Percentiles rank a stretch among this genome's conserved stretches.
Evolutionary conservation across 441 rosid species (phyloP).

Genomic region (Isatis lusitanica): DNA sequence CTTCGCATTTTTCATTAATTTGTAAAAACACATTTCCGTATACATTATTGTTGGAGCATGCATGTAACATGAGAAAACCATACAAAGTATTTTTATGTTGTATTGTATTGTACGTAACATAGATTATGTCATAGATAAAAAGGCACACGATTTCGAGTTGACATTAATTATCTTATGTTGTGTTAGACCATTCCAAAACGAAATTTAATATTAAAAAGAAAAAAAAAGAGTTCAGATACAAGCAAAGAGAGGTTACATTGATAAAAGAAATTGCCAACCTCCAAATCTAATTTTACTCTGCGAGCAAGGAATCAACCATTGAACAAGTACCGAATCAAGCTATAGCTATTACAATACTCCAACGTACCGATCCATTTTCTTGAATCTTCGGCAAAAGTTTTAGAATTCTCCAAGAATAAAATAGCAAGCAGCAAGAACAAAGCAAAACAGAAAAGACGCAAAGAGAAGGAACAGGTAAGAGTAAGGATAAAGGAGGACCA

Average conservation of each 20-base stretch:
- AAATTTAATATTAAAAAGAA: neutral
- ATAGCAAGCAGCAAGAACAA: constrained; percentile 15
- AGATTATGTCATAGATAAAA: neutral
- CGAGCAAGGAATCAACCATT: neutral
- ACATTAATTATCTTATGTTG: neutral
- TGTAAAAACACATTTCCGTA: constrained; percentile 43
- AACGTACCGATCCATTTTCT: neutral
- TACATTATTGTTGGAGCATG: neutral
- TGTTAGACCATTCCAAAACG: neutral
- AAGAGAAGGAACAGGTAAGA: constrained; percentile 24
- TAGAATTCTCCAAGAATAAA: constrained; percentile 30
- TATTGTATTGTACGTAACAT: neutral
- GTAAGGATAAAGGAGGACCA: constrained; percentile 21
- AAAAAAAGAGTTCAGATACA: neutral
- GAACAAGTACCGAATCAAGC: neutral
- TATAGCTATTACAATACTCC: neutral
- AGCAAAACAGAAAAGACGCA: constrained; percentile 7
- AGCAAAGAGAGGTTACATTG: neutral
- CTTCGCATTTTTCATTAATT: constrained; percentile 58
- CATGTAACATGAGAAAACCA: neutral
- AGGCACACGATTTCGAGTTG: neutral
- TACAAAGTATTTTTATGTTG: no score
- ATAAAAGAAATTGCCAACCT: neutral
- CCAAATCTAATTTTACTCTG: neutral
- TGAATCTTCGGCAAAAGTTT: neutral